Base-by-base conservation (phyloP, 2,329 filamentous ascomycete species). In the Ascochyta fabae region DNA sequence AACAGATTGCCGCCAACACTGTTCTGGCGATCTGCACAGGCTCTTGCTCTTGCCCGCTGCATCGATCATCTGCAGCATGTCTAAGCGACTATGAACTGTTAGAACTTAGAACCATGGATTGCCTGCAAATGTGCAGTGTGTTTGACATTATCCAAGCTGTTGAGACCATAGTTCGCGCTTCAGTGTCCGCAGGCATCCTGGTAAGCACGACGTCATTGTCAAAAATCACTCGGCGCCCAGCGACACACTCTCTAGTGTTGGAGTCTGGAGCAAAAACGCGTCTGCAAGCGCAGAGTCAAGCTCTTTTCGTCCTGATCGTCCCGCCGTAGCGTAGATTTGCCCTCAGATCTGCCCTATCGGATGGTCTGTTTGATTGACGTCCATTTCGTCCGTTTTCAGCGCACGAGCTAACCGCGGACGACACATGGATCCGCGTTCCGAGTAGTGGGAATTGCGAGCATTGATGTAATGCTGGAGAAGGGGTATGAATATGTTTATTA, bases 321-420 rank as follows among this genome's bases (percentile, higher is more conserved):
- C 56, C 39, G 39, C 40, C 53, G 29, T 55, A 56, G 51, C 51
- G 47, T 39, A 15, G 33, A 33, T 10, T 27, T 42, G 31, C 12
- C 6, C 22, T 41, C 26, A 44, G 12, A 27, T 45, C 48, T 53
- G 50, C 41, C 51, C 56, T 59, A 57, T 59, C 49, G 34, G 38
- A 36, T 40, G 42, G 36, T 35, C 42, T 36, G 2, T 47, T 33
- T 31, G 26, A 46, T 29, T 39, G 31, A 40, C 16, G 48, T 27
- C n/a, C 39, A 42, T 33, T 51, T 61, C 58, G 61, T 61, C 61
- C 58, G 58, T 40, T 55, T 53, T 49, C 50, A 55, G 60, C 41
- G 43, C 16, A 13, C 36, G 42, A 56, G 46, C 56, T 59, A 61
- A 56, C 15, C 22, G 13, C 55, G 60, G 55, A 29, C 52, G 34